Evolutionary conservation across 2,329 filamentous ascomycete species (phyloP).

Genomic region (Amphichorda felina): DNA sequence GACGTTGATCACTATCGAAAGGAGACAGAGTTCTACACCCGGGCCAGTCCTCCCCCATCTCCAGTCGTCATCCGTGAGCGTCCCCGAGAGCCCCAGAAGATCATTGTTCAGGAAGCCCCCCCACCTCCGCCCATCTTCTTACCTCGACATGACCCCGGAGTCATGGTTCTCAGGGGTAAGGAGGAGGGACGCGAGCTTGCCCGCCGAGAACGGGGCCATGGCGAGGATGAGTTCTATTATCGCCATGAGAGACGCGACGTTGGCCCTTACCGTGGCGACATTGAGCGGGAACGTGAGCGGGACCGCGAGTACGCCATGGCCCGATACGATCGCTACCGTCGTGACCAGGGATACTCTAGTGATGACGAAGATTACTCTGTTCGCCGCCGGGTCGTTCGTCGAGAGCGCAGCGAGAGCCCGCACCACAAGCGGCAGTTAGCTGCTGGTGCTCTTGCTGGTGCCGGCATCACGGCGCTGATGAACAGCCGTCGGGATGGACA

Average conservation of each 20-base stretch:
- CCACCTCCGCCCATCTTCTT: slow-evolving; percentile 38
- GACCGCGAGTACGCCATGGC: slow-evolving; percentile 21
- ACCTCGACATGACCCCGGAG: slow-evolving; percentile 29
- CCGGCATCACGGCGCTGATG: slow-evolving; percentile 47
- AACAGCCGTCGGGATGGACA: slow-evolving; percentile 39
- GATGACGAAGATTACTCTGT: slow-evolving; percentile 37
- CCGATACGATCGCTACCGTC: slow-evolving; percentile 25
- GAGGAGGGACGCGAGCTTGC: slow-evolving; percentile 24
- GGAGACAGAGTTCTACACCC: slow-evolving; percentile 51
- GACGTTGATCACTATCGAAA: slow-evolving; percentile 48
- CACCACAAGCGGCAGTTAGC: slow-evolving; percentile 48
- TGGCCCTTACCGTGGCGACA: slow-evolving; percentile 23
- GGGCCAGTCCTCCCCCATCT: slow-evolving; percentile 32
- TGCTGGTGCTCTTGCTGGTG: slow-evolving; percentile 53
- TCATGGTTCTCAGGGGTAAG: slow-evolving; percentile 30
- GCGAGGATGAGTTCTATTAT: slow-evolving; percentile 39
- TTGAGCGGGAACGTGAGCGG: slow-evolving; percentile 14
- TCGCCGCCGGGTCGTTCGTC: slow-evolving; percentile 30
- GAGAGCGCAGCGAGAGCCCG: slow-evolving; percentile 37
- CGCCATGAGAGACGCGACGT: slow-evolving; percentile 32
- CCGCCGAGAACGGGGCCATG: slow-evolving; percentile 20
- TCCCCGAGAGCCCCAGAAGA: slow-evolving; percentile 40
- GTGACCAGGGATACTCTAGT: slow-evolving; percentile 28
- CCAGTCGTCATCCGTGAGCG: slow-evolving; percentile 47
- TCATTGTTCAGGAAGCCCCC: slow-evolving; percentile 47